Evolutionary conservation across 2,329 filamentous ascomycete species (phyloP).

Genomic region (Paecilomyces sp.): DNA sequence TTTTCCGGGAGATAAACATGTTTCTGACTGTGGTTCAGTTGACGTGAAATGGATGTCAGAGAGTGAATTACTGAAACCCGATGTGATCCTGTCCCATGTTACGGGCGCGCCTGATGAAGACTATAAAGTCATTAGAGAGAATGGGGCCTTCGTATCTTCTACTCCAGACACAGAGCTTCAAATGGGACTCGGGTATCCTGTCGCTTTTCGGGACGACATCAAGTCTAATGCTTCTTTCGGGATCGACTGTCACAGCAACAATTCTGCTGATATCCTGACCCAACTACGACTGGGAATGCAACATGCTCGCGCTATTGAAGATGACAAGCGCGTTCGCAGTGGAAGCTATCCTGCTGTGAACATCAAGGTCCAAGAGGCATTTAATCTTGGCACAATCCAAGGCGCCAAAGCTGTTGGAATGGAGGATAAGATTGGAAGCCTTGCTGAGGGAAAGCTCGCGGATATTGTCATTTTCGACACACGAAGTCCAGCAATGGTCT

Average conservation of each 20-base stretch:
- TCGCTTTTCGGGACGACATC: conserved; percentile 16
- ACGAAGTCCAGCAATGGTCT: conserved; percentile 39
- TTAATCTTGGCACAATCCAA: conserved; percentile 4
- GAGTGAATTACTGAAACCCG: background rate
- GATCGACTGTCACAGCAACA: conserved; percentile 25
- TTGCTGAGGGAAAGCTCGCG: conserved; percentile 41
- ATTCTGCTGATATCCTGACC: conserved; percentile 17
- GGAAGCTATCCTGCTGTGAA: conserved; percentile 8
- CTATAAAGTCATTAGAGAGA: conserved; percentile 9
- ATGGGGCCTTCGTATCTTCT: conserved; percentile 14
- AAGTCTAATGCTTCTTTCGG: conserved; percentile 16
- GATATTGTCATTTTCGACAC: conserved; percentile 49
- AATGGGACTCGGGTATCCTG: conserved; percentile 21
- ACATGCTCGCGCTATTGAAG: conserved; percentile 12
- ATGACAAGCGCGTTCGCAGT: conserved; percentile 6
- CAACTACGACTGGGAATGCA: conserved; percentile 21
- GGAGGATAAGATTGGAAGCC: conserved; percentile 36
- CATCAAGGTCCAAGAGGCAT: conserved; percentile 16
- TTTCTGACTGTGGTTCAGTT: background rate
- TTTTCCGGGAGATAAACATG: background rate
- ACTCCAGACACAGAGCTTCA: conserved; percentile 24
- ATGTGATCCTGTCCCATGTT: background rate
- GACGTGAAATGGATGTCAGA: background rate
- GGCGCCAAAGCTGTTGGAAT: conserved; percentile 30
- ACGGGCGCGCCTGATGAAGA: conserved; percentile 8